These are phyloP conservation scores for Colletotrichum spinosum DNA, from an alignment of 2,329 filamentous ascomycete species.

Conservation along the genomic window DNA sequence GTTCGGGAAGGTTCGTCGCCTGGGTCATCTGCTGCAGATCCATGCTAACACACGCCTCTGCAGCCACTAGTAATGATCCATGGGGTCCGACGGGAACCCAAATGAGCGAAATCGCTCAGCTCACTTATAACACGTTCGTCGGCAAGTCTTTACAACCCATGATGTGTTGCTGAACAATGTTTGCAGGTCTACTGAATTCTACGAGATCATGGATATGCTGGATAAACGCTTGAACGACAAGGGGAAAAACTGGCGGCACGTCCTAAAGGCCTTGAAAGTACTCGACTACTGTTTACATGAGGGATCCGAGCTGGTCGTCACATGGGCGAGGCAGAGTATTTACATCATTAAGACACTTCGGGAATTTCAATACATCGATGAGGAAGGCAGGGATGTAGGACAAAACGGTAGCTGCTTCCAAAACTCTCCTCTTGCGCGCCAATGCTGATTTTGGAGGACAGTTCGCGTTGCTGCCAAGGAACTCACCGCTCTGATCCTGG, in stretches of 20 bases:
- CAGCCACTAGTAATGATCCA: constrained; percentile 98
- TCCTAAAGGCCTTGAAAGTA: constrained; percentile 96
- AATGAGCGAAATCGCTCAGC: constrained; percentile 98
- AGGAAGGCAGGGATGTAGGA: constrained; percentile 94
- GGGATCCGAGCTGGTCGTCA: constrained; percentile 94
- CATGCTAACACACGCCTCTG: constrained; percentile 44
- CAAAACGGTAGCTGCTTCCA: constrained; percentile 80
- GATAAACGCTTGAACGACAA: constrained; percentile 99
- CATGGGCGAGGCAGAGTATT: constrained; percentile 97
- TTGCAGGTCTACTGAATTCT: constrained; percentile 90
- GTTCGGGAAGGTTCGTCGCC: constrained; percentile 85
- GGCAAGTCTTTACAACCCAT: neutral
- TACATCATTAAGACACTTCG: constrained; percentile 99
- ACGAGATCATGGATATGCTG: constrained; percentile 99
- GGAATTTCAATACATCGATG: constrained; percentile 96
- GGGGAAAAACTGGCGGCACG: constrained; percentile 99
- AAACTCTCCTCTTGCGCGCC: constrained; percentile 28
- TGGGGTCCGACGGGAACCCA: constrained; percentile 98
- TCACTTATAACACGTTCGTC: constrained; percentile 96
- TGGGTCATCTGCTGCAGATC: neutral
- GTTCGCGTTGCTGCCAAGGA: constrained; percentile 97
- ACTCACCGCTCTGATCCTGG: constrained; percentile 88
- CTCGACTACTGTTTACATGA: constrained; percentile 98
- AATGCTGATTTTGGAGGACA: constrained; percentile 54
- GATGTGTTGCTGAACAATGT: constrained; percentile 4